Base-by-base conservation (phyloP, 495 filamentous ascomycete genomes). In the Aspergillus biplanus region DNA sequence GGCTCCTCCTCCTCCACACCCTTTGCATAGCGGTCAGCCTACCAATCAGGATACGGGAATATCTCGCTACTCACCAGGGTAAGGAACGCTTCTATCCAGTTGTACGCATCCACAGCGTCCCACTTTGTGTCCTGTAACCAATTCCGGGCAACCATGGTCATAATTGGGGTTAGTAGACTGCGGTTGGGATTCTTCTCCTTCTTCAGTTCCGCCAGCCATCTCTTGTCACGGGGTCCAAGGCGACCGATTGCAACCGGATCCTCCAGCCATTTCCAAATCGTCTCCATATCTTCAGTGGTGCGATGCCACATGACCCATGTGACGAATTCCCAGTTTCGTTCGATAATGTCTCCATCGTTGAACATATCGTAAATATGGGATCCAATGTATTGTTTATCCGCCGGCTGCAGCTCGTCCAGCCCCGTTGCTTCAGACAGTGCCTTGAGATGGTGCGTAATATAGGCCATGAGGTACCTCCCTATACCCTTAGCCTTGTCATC, bases 381-480 rank as follows among this genome's bases (percentile, higher is more conserved):
- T 4, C 67, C 69, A 56, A 72, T 68, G 12, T 70, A 68, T 15
- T 63, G 58, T 33, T 72, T 72, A n/a, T 72, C 64, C 4, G 60
- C 34, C 21, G 58, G n/a, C 7, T 55, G 62, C 11, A 72, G 59
- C 33, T 64, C 63, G 21, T 72, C 69, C 18, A 62, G 60, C 0
- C 69, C 69, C 0, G 18, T 47, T 7, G 65, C 68, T 18, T 68
- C 50, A 9, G 47, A 34, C 33, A 65, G 39, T 0, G 58, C 58
- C 21, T 58, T 33, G 8, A 68, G 63, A 46, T 70, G 69, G 9
- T 52, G 27, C 21, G 65, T 52, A 7, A 72, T 57, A 49, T 42
- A 55, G 0, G n/a, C 32, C 54, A 52, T 52, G 35, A 65, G 18
- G 18, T 65, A 65, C 7, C 5, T 21, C 31, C 63, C 63, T 7